A percentile compares a stretch with the other conserved stretches of the same genome.
phyloP scores from a whole-genome alignment of 192 early-diverging fungal species.

The Funneliformis mosseae region DNA sequence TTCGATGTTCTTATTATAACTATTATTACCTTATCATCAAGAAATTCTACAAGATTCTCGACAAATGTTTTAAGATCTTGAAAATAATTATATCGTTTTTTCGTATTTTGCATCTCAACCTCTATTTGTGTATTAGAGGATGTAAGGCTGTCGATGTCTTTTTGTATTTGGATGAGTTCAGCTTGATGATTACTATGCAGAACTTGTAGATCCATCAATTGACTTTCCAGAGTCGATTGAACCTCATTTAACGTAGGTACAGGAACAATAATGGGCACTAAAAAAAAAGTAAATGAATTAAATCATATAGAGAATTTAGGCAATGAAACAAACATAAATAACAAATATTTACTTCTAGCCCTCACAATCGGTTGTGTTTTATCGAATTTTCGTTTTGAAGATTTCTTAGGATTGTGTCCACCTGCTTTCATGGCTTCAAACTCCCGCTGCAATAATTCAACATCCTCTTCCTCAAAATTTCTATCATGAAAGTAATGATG shows the following conservation, averaged over 20 bases:
- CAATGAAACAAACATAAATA: not conserved
- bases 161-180: slow-evolving; percentile 45
- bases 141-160: slow-evolving; percentile 38
- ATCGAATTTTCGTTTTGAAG: not conserved
- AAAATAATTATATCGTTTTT: slow-evolving; percentile 56
- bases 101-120: slow-evolving; percentile 43
- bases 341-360: not conserved
- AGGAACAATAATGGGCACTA: slow-evolving; percentile 48
- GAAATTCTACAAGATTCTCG: slow-evolving; percentile 53
- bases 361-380: not conserved
- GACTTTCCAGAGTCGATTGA: slow-evolving; percentile 36
- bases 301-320: too few relatives aligned
- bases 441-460: slow-evolving; percentile 60
- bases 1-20: not conserved
- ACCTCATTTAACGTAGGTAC: slow-evolving; percentile 48
- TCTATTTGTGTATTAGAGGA: slow-evolving; percentile 39
- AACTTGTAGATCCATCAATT: slow-evolving; percentile 37
- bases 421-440: slow-evolving; percentile 57
- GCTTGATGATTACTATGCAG: slow-evolving; percentile 38
- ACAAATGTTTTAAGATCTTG: slow-evolving; percentile 51
- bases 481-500: slow-evolving; percentile 22
- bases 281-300: not conserved
- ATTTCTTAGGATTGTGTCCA: slow-evolving; percentile 27
- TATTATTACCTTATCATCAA: slow-evolving; percentile 53
- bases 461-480: slow-evolving; percentile 50